Evolutionary conservation across 306 rosid species (phyloP).

Genomic region (Fragaria vesca): DNA sequence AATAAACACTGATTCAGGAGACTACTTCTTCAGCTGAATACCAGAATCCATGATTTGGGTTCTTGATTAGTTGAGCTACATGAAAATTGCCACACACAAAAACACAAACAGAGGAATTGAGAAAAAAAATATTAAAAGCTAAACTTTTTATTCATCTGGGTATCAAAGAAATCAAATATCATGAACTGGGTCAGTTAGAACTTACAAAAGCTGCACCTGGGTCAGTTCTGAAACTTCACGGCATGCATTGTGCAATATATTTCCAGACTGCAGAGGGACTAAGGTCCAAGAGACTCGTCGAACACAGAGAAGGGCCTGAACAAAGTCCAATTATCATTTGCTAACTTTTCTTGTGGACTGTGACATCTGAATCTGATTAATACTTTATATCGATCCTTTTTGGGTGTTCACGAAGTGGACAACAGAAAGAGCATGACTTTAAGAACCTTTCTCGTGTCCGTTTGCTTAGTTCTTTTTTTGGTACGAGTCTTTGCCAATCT

Average conservation of each 20-base stretch:
- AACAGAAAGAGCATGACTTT: slow-evolving; percentile 6
- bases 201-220: slow-evolving; percentile 32
- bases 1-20: not conserved
- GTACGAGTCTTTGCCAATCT: not conserved
- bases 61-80: slow-evolving; percentile 1
- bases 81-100: not conserved
- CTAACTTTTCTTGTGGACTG: not conserved
- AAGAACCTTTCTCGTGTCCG: not conserved
- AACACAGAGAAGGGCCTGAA: slow-evolving; percentile 3
- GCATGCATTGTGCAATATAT: not conserved
- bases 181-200: slow-evolving; percentile 15
- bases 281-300: not conserved
- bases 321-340: not conserved
- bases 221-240: slow-evolving; percentile 23
- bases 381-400: not conserved
- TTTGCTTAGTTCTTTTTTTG: not conserved
- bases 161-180: slow-evolving; percentile 13
- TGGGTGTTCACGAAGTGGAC: slow-evolving; percentile 1
- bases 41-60: not conserved
- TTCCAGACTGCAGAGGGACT: slow-evolving; percentile 10
- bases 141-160: slow-evolving; percentile 26
- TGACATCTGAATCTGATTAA: not conserved
- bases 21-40: not conserved
- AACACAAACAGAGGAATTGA: not conserved
- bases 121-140: not conserved